Base-by-base conservation (phyloP, 805 yeast species). In the Yueomyces sinensis region DNA sequence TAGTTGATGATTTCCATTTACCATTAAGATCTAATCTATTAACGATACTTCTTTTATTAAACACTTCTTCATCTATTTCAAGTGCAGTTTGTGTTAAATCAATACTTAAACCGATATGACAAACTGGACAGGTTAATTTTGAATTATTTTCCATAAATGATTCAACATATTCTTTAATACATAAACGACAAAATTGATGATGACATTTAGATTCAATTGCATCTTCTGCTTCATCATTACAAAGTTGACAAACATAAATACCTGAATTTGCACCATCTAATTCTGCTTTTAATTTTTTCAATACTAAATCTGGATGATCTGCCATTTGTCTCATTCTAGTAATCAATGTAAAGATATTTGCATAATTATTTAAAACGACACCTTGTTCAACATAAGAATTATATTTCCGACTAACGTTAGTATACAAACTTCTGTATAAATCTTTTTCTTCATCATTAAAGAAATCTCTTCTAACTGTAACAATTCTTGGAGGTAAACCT, bases 211-310 rank as follows among this genome's bases (percentile, higher is more conserved):
- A 80, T 55, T 82, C 87, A 32, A 91, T 86, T 0, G 98, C 94
- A 40, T 91, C 99, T 56, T 91, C 97, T 0, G 97, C 96, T 57
- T 87, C 96, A 51, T 91, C 99, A 45, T 87, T 97, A 59, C 99
- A 91, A 17, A 91, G 54, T 44, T 83, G 93, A 52, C 99, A 91
- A 29, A 91, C 78, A 9, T 86, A 72, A 5, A 62, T 61, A 29
- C 70, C 72, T 20, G 47, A 49, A 17, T 17, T 13, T 18, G 43
- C 39, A n/a, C 47, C 56, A 40, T 57, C 43, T 45, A 56, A 44
- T 47, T 59, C 53, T 17, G 55, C 43, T 3, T 71, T 71, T 22
- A 76, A 68, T 34, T 87, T 66, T 44, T 86, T 76, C 51, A 91
- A 63, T 1, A 91, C 96, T 41, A 91, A 63, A 59, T 91, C 99